These are phyloP conservation scores for Artomyces pyxidatus DNA, from an alignment of 768 basidiomycete genomes.

Conservation along the genomic window DNA sequence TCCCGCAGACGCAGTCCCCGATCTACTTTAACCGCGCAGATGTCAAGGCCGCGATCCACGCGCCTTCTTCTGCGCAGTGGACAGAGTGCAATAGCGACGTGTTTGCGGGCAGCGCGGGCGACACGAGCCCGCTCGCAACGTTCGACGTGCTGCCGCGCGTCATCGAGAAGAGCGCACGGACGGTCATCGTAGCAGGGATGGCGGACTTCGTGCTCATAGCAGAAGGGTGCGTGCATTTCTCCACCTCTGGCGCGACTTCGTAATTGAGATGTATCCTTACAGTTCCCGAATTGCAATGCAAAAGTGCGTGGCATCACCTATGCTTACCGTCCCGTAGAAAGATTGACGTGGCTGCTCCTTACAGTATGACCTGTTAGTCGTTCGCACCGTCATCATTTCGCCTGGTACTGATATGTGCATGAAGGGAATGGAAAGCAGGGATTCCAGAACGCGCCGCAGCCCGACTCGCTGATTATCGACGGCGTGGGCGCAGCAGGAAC, in stretches of 20 bases:
- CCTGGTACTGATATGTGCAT: neutral
- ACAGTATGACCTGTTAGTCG: conserved; percentile 16
- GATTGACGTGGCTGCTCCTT: neutral
- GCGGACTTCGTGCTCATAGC: conserved; percentile 6
- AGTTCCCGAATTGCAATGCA: conserved; percentile 11
- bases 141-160: conserved; percentile 8
- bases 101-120: conserved; percentile 3
- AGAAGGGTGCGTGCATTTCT: conserved; percentile 11
- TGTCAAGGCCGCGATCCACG: conserved; percentile 16
- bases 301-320: conserved; percentile 7
- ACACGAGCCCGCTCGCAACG: conserved; percentile 1
- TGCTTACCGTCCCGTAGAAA: neutral
- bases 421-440: conserved; percentile 13
- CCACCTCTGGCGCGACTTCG: neutral
- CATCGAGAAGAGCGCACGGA: conserved; percentile 3
- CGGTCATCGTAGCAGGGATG: conserved; percentile 8
- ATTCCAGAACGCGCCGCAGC: conserved; percentile 6
- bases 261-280: neutral
- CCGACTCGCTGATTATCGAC: conserved; percentile 13
- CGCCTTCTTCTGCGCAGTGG: conserved; percentile 10
- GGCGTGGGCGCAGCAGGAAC: conserved; percentile 10
- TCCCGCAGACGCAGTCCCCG: conserved; percentile 9
- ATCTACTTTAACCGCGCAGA: conserved; percentile 15
- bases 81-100: conserved; percentile 9
- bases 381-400: neutral